Evolutionary conservation across 2,329 filamentous ascomycete genomes (phyloP), one percentile per base, ranked within the genome.

Genomic region (Stachybotrys echinatus): DNA sequence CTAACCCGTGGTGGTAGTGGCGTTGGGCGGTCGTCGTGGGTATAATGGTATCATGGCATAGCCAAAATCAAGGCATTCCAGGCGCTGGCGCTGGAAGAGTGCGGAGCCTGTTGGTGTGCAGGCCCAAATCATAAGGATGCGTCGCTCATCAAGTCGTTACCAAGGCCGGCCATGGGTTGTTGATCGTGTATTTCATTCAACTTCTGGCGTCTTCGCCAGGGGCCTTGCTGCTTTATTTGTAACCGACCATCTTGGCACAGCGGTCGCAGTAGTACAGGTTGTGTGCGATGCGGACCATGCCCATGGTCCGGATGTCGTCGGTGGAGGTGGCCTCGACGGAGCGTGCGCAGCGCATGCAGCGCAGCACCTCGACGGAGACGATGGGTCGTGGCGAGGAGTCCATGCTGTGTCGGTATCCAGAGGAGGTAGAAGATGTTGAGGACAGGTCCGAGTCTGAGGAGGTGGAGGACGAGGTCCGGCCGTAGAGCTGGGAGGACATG

Each of bases 181-280:
- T 40, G 27, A 34, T 34, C 27, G 27, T 34, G 27, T 34, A 20
- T 20, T 40, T 40, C 38, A 47, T 58, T 78, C 27, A 34, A 8
- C 27, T 10, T 34, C 27, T 34, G 27, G 27, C 27, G 27, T 14
- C 14, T 34, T 10, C 14, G 27, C 14, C 27, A 14, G 14, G 27
- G 27, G 27, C 27, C 27, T 34, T 34, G 27, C 14, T 14, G 27
- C 27, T 14, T n/a, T 76, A 84, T 63, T 77, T 80, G 66, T 84
- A 85, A 58, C 82, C 83, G 27, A 83, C 79, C 63, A 82, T 79
- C 61, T 76, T 79, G 52, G 83, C 83, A 62, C 83, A 86, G 34
- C 80, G 74, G 52, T 77, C 73, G 68, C 83, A 85, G 67, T 86
- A 85, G 70, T 85, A 85, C 53, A 85, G 76, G 65, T 83, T 83